A percentile compares a stretch with the other conserved stretches of the same genome.
Conservation (phyloP, 345 rosid species). For the Bruguiera gymnorhiza region DNA sequence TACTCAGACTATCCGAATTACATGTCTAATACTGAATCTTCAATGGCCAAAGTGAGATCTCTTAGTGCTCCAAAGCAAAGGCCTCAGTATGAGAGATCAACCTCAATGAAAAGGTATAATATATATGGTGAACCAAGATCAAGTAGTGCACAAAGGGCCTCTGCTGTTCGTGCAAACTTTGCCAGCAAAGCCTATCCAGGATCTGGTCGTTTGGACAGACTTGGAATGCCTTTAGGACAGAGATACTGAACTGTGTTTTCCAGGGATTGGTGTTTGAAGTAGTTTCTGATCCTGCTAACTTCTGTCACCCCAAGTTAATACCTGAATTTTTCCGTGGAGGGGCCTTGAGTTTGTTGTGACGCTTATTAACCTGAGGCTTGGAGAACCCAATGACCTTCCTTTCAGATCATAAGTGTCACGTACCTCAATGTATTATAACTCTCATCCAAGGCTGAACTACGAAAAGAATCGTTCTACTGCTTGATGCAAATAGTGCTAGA, state of each 20-base stretch:
- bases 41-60: conserved; percentile 75
- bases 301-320: neutral
- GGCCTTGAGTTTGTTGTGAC: no score
- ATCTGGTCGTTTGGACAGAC: conserved; percentile 83
- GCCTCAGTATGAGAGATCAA: conserved; percentile 60
- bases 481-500: no score
- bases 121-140: conserved; percentile 47
- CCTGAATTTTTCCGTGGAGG: neutral
- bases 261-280: neutral
- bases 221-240: conserved; percentile 69
- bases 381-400: no score
- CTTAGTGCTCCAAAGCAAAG: conserved; percentile 82
- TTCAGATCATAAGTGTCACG: no score
- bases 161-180: conserved; percentile 53
- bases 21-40: conserved; percentile 87
- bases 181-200: conserved; percentile 84
- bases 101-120: conserved; percentile 59
- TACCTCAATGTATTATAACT: no score
- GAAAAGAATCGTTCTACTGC: no score
- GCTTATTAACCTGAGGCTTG: no score
- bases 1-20: conserved; percentile 74
- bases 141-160: conserved; percentile 37
- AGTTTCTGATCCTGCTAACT: conserved; percentile 12
- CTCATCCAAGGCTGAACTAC: no score
- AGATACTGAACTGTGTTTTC: conserved; percentile 1